Evolutionary conservation across 768 basidiomycete species (phyloP), one percentile per base, ranked within the genome.

Genomic region (Macrolepiota albuminosa): DNA sequence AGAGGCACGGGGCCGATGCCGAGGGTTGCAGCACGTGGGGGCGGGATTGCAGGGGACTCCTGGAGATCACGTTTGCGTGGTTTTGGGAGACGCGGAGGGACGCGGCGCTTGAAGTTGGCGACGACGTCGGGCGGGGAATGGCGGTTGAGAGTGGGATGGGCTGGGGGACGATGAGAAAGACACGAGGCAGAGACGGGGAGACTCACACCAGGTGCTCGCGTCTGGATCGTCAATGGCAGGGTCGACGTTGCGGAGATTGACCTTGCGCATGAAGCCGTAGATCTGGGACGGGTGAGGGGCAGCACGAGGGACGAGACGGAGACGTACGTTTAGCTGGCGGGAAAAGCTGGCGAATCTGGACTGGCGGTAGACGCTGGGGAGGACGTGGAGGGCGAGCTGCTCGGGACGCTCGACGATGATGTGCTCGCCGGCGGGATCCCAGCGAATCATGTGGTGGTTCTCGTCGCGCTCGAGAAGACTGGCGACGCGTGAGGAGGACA

Each of bases 241-340:
- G 79, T 95, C 93, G 73, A 95, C 89, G 76, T 95, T 94, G 72
- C 92, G 89, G 67, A 95, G 81, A 79, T 95, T 95, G 71, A 96
- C 91, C 75, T 96, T 95, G 76, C 94, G 93, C 92, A 95, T 95
- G 81, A 95, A 97, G 65, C 94, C 95, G 79, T 97, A 97, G 76
- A 97, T 97, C 94, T 96, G 67, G 56, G 29, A 14, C 11, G 9
- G 37, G 55, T 59, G 62, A 67, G 66, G 57, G 63, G 62, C 57
- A 62, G 55, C 63, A 63, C 53, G 61, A 61, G 61, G 62, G 61
- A 70, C 26, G 31, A 1, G 34, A 64, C 69, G 71, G 64, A 69
- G 67, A 83, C 86, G 63, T 69, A 96, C 93, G 78, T 97, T 97
- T 72, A 97, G 86, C 83, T 97, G 94, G 76, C 94, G 86, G 67